Base-by-base conservation (phyloP, 495 filamentous ascomycete genomes). In the Penicillium riverlandense region DNA sequence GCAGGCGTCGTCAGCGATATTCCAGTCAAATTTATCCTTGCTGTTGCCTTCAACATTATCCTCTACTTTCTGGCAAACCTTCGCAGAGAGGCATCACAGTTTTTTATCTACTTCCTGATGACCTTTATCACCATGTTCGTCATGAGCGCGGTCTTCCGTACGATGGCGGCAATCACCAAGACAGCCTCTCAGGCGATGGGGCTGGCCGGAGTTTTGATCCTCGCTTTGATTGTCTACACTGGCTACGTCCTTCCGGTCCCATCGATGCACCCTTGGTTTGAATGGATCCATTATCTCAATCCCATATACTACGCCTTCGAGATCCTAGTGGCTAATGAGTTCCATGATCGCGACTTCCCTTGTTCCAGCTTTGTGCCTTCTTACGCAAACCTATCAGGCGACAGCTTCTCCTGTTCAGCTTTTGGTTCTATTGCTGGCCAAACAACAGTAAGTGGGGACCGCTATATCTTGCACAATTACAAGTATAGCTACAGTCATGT, bases 81-180 rank as follows among this genome's bases (percentile, higher is more conserved):
- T 6, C 60, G 64, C n/a, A 62, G 65, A 7, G 52, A 56, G 27
- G 35, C 67, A 4, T 51, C 47, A 8, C 50, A 54, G 29, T 84
- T 84, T 58, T 84, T 84, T 59, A 57, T 78, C 35, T 82, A 67
- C 52, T 75, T 75, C 47, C 61, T 84, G 4, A 55, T 79, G 29
- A 58, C 58, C 4, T 76, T 76, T 41, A 30, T 76, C 4, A 57
- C 60, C 10, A 78, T 71, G 2, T 66, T 83, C 16, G 70, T 74
- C 30, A 81, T 83, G 76, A 64, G 61, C 14, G 59, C 61, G 7
- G 47, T 72, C 37, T 76, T 75, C 48, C 56, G 73, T 1, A 67
- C 63, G 3, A 52, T 76, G 31, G 74, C 65, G 0, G 61, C 71
- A 9, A 36, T 65, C 2, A 68, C 72, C 8, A 66, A 67, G 35